These are phyloP conservation scores for Mariannaea sp. DNA, from an alignment of 2,329 filamentous ascomycete species.

Conservation along the genomic window DNA sequence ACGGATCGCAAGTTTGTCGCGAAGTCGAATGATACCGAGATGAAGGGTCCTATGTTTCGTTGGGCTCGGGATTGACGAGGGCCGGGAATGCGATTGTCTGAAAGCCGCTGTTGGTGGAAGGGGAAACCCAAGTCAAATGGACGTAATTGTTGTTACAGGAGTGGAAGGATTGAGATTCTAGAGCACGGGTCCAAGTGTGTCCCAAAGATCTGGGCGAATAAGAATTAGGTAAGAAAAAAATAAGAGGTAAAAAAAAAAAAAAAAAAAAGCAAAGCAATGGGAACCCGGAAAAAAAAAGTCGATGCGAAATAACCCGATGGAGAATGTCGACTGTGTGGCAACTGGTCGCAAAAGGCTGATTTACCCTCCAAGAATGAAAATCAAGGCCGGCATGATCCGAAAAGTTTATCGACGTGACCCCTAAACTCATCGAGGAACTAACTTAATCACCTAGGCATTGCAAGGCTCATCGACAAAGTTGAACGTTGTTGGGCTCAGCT, in stretches of 20 bases:
- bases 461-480: too few species aligned
- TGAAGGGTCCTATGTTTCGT: background rate
- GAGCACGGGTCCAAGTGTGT: constrained; percentile 8
- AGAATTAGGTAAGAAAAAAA: constrained; percentile 4
- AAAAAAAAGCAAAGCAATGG: background rate
- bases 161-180: constrained; percentile 11
- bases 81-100: constrained; percentile 2
- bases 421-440: too few species aligned
- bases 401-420: background rate
- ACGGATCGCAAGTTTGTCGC: constrained; percentile 6
- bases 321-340: background rate
- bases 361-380: too few species aligned
- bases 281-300: background rate
- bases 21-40: background rate
- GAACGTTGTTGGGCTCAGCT: constrained; percentile 11
- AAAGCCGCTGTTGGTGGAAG: background rate
- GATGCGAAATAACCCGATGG: background rate
- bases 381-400: background rate
- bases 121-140: background rate
- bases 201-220: constrained; percentile 13
- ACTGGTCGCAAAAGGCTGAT: background rate
- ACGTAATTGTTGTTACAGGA: constrained; percentile 11
- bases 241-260: background rate
- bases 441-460: too few species aligned
- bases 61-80: background rate